Evolutionary conservation across 768 basidiomycete species (phyloP).

Genomic region (Leccinum imitatum): DNA sequence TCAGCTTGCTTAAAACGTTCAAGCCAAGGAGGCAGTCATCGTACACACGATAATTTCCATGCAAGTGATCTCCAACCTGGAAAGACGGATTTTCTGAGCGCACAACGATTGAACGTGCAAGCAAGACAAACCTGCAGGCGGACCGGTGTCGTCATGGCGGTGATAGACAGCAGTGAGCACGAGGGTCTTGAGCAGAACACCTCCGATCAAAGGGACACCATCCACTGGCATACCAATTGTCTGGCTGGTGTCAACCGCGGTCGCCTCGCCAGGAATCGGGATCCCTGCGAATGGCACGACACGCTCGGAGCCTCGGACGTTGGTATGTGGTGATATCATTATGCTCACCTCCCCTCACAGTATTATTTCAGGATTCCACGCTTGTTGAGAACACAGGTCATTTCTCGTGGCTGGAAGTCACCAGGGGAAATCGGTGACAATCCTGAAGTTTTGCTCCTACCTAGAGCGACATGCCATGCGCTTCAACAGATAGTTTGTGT

Average conservation of each 20-base stretch:
- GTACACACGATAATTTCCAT: constrained; percentile 31
- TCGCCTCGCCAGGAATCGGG: background rate
- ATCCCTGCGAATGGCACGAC: background rate
- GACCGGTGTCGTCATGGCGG: constrained; percentile 32
- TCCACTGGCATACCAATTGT: constrained; percentile 46
- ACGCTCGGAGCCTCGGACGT: background rate
- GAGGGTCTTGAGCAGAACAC: constrained; percentile 49
- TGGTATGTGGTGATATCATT: background rate
- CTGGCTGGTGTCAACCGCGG: constrained; percentile 34
- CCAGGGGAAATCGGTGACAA: background rate
- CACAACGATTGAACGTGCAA: constrained; percentile 16
- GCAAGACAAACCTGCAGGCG: background rate
- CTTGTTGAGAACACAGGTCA: background rate
- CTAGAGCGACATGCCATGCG: background rate
- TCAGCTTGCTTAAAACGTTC: constrained; percentile 37
- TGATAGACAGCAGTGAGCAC: constrained; percentile 30
- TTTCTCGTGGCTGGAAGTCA: background rate
- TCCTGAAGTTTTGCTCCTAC: background rate
- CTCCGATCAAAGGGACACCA: constrained; percentile 41
- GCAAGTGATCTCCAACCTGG: constrained; percentile 4
- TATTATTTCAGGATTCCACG: background rate
- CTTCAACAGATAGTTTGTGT: background rate
- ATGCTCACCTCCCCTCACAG: background rate
- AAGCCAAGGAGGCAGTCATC: constrained; percentile 32
- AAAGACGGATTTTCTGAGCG: constrained; percentile 13